Conservation (phyloP, 495 filamentous ascomycete genomes). For the Trichoderma reesei region DNA sequence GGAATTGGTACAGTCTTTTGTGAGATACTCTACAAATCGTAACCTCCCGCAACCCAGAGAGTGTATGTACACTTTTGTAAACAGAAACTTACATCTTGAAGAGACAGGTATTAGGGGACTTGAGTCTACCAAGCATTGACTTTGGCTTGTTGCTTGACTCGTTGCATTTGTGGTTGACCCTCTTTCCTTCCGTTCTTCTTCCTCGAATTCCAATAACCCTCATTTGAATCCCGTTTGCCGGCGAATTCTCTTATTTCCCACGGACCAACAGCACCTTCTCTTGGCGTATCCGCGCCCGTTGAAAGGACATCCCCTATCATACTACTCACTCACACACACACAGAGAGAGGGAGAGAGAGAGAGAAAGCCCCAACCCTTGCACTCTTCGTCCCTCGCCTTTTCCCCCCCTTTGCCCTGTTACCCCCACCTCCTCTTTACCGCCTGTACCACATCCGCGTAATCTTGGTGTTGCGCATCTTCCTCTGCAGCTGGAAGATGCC, state of each 20-base stretch:
- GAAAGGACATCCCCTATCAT: no score
- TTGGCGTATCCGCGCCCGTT: no score
- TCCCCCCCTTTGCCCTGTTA: not conserved
- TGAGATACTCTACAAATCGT: not conserved
- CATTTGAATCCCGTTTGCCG: no score
- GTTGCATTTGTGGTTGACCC: not conserved
- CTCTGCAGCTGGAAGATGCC: constrained; percentile 79
- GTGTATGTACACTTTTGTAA: not conserved
- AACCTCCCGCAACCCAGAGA: not conserved
- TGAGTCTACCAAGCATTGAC: not conserved
- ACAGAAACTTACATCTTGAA: not conserved
- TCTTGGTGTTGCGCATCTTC: constrained; percentile 76
- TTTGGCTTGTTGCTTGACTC: not conserved
- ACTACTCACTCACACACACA: no score
- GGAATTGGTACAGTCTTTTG: constrained; percentile 2
- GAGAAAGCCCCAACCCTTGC: not conserved
- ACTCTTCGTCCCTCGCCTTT: not conserved
- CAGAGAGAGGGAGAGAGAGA: no score
- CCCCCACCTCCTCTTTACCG: constrained; percentile 16
- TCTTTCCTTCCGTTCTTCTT: not conserved
- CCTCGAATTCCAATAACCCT: not conserved
- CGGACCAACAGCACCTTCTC: no score
- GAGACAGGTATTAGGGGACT: not conserved
- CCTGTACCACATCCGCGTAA: constrained; percentile 51
- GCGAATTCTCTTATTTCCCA: not conserved